Evolutionary conservation across 345 rosid genomes (phyloP), one percentile per base, ranked within the genome.

Genomic region (Isatis tinctoria): DNA sequence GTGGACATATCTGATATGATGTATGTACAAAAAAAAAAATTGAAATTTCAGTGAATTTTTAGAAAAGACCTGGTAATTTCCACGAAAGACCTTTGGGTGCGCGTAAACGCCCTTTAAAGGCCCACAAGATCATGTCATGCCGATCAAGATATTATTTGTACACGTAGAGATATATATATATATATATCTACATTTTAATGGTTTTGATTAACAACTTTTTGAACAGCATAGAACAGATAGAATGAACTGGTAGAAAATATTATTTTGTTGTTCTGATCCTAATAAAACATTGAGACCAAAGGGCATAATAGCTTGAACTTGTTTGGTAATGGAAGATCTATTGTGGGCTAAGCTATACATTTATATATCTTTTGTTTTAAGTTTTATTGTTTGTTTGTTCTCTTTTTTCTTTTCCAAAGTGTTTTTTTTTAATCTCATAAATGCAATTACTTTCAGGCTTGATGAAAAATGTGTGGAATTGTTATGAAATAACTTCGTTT

Each of bases 71-170:
- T 6, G 58, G 69, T 68, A 75, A 41, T 60, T 75, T 68, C 79
- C 41, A 68, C 44, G 69, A 75, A 75, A 75, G 16, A 49, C 3
- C 63, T 52, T 30, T 40, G 48, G 56, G 54, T 67, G 69, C 39
- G 57, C 36, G 57, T 48, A 48, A 2, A 22, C 24, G 2, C 33
- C 26, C 24, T 10, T 6, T 37, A 16, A 8, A 58, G 60, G 18
- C 67, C 61, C 67, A 59, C 45, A 65, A 6, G 39, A 24, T 58
- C 72, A 56, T 57, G 37, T 74, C 77, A 57, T 39, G 36, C 64
- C 47, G 40, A 65, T 17, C 18, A 22, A 44, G 54, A 44, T 65
- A n/a, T 63, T n/a, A 30, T 37, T 28, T 18, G 26, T 16, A 11
- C 17, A n/a, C n/a, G n/a, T n/a, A n/a, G n/a, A n/a, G n/a, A n/a